Evolutionary conservation across 108 stramenopile genomes (phyloP), one percentile per base, ranked within the genome.

Genomic region (Nitzschia sp.): DNA sequence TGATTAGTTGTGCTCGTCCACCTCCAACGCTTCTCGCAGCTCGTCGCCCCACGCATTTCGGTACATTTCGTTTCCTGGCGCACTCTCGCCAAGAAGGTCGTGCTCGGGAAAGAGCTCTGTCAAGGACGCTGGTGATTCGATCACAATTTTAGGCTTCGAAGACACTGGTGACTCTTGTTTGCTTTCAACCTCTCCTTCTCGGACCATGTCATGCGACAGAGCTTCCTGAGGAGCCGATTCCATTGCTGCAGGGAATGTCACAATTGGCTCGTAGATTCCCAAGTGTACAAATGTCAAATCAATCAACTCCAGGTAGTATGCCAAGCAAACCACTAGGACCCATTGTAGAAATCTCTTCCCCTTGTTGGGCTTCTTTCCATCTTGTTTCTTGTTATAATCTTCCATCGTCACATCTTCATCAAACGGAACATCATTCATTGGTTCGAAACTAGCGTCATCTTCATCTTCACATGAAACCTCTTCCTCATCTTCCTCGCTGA

Each of bases 401-500:
- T 62, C 61, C 61, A 62, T 24, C 2, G 43, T 22, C 8, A 62
- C 43, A 22, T 62, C 61, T 24, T 62, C 61, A 38, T 62, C 61
- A 24, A 62, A 62, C 6, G 61, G 61, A 21, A 62, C 37, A 46
- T 62, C 61, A 46, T 44, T 62, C 21, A n/a, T 8, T 21, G n/a
- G 61, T 11, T 43, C 61, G 8, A 62, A 62, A 24, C 43, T 62
- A 17, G n/a, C 46, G 43, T 21, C 20, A 12, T 41, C 39, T 8
- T 41, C 57, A 1, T 58, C 57, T 12, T 25, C n/a, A 2, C 11
- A 0, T 2, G 15, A 5, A 12, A 21, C 22, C 12, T 25, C 53
- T 20, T 62, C 61, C 21, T 62, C 61, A 24, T 62, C 61, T 24
- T 62, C 61, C 22, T 62, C 61, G 22, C 61, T 62, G 24, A 62